Conservation (phyloP, 2,329 filamentous ascomycete species). For the Rachicladosporium sp. region DNA sequence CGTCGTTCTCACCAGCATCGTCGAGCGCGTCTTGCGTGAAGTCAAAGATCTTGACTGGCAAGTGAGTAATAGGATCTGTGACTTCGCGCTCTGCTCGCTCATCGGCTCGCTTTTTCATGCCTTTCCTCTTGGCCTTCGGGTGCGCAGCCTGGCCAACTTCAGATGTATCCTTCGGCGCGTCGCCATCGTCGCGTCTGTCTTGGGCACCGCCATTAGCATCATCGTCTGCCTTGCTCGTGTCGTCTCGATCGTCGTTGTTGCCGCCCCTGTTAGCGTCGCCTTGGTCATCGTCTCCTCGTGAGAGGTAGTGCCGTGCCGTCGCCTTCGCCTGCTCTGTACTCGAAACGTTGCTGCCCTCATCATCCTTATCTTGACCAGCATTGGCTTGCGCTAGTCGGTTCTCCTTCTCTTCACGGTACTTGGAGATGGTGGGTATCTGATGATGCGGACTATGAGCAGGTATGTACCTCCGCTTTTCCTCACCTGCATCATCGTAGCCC, state of each 20-base stretch:
- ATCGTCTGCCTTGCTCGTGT: constrained; percentile 4
- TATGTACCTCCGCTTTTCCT: constrained; percentile 28
- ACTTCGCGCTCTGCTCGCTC: constrained; percentile 46
- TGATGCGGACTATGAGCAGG: constrained; percentile 32
- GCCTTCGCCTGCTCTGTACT: constrained; percentile 14
- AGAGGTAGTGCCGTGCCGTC: constrained; percentile 14
- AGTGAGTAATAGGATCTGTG: constrained; percentile 60
- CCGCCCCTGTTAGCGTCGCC: constrained; percentile 3
- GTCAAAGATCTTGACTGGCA: constrained; percentile 56
- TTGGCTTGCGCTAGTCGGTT: constrained; percentile 23
- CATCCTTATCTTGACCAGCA: constrained; percentile 17
- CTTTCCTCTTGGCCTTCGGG: constrained; percentile 36
- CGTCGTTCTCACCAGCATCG: constrained; percentile 33
- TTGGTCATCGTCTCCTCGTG: constrained; percentile 5
- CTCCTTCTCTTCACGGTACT: constrained; percentile 35
- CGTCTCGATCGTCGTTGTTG: constrained; percentile 3
- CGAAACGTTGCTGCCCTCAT: constrained; percentile 15
- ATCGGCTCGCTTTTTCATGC: constrained; percentile 36
- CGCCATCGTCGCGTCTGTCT: background rate
- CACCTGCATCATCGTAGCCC: constrained; percentile 26
- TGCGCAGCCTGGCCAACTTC: constrained; percentile 27
- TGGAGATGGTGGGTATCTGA: constrained; percentile 34
- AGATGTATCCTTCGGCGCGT: constrained; percentile 32
- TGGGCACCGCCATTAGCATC: constrained; percentile 7
- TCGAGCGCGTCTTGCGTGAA: constrained; percentile 52